Percentiles rank a stretch among this genome's conserved stretches.
Conservation (phyloP, 179 eudicot species). For the Beta macrorhiza region DNA sequence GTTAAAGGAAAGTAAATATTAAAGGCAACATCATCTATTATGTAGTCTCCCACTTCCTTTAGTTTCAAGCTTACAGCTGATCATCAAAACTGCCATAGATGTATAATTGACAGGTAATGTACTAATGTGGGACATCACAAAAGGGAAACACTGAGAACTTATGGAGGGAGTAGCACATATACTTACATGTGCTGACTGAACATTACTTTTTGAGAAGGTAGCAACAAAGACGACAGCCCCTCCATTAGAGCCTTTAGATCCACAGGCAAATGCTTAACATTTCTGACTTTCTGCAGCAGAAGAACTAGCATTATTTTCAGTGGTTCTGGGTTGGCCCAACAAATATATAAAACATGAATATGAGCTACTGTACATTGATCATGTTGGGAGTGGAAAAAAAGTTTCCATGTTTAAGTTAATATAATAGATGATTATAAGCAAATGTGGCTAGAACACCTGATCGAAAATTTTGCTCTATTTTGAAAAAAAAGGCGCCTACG, state of each 20-base stretch:
- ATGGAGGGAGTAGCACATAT: not conserved
- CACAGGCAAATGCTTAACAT: slow-evolving; percentile 69
- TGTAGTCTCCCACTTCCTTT: not conserved
- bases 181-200: slow-evolving; percentile 84
- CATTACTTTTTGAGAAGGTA: slow-evolving; percentile 80
- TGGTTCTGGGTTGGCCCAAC: not conserved
- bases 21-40: not conserved
- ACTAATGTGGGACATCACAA: not conserved
- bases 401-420: not conserved
- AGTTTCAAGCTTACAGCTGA: not conserved
- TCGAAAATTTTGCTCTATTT: not conserved
- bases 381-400: not conserved
- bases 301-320: slow-evolving; percentile 9
- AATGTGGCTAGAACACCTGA: not conserved
- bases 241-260: slow-evolving; percentile 70
- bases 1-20: not conserved
- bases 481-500: not conserved
- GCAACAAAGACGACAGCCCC: slow-evolving; percentile 78
- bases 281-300: slow-evolving; percentile 60
- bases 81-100: not conserved
- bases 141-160: not conserved
- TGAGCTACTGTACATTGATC: not conserved
- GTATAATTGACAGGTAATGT: not conserved
- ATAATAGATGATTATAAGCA: not conserved
- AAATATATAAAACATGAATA: not conserved